Conservation (phyloP, 2,329 filamentous ascomycete species). For the Tympanopsis confertula region DNA sequence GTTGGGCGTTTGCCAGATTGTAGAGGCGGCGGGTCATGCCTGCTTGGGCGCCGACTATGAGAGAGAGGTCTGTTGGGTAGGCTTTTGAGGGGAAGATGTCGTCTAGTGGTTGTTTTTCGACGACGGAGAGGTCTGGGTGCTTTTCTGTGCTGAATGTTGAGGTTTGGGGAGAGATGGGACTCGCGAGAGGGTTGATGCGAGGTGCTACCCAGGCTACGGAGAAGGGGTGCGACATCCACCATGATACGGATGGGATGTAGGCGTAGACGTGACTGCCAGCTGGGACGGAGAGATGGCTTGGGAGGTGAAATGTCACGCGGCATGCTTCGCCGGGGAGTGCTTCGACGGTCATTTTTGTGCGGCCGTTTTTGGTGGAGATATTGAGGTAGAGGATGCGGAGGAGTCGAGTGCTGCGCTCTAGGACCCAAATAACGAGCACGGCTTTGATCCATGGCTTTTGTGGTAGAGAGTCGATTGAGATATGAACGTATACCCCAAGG, state of each 20-base stretch:
- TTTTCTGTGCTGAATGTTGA: conserved; percentile 6
- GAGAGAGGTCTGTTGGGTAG: conserved; percentile 28
- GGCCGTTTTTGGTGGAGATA: conserved; percentile 29
- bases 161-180: conserved; percentile 9
- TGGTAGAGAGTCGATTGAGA: conserved; percentile 24
- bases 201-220: conserved; percentile 31
- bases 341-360: conserved; percentile 40
- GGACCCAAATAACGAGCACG: conserved; percentile 22
- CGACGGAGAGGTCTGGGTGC: conserved; percentile 11
- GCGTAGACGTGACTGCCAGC: conserved; percentile 49
- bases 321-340: conserved; percentile 35
- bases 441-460: conserved; percentile 23
- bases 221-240: conserved; percentile 35
- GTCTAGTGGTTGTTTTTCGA: conserved; percentile 20
- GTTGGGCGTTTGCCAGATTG: conserved; percentile 35
- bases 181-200: no score
- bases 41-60: conserved; percentile 48
- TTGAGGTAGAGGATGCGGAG: conserved; percentile 39
- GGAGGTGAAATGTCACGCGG: conserved; percentile 42
- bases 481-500: conserved; percentile 28
- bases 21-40: conserved; percentile 51
- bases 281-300: conserved; percentile 35
- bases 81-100: neutral
- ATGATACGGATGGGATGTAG: conserved; percentile 37
- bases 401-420: conserved; percentile 31